These are phyloP conservation scores for Cladosporium colombiae DNA, from an alignment of 2,329 filamentous ascomycete species.

Conservation along the genomic window DNA sequence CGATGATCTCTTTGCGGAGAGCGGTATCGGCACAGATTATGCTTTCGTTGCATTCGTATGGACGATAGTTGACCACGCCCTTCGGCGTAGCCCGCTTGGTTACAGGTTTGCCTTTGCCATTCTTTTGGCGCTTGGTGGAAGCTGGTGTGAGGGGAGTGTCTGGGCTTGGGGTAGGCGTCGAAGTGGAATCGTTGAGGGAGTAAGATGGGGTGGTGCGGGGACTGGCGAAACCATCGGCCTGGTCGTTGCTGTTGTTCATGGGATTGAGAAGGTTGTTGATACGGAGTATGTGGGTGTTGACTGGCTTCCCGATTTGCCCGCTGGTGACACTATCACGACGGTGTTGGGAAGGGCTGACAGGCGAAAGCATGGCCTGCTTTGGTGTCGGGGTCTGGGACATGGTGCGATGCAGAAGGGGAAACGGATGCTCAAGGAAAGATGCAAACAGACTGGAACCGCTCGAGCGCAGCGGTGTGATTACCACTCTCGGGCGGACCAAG, in stretches of 20 bases:
- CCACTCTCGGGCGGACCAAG: conserved; percentile 19
- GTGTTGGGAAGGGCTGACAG: conserved; percentile 22
- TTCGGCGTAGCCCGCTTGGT: conserved; percentile 63
- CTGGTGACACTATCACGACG: conserved; percentile 24
- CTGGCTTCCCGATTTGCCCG: conserved; percentile 22
- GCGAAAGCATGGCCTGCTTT: conserved; percentile 25
- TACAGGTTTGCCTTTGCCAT: conserved; percentile 64
- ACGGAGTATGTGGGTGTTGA: conserved; percentile 39
- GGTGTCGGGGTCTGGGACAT: conserved; percentile 26
- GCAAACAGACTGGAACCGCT: neutral
- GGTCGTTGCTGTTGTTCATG: conserved; percentile 23
- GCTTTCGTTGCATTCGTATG: conserved; percentile 60
- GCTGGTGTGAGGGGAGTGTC: conserved; percentile 27
- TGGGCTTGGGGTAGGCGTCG: conserved; percentile 29
- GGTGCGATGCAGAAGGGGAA: conserved; percentile 16
- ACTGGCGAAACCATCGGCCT: conserved; percentile 25
- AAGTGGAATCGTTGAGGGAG: conserved; percentile 27
- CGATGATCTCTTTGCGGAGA: conserved; percentile 48
- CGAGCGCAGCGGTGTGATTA: conserved; percentile 24
- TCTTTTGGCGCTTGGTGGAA: conserved; percentile 51
- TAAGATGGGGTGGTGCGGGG: conserved; percentile 33
- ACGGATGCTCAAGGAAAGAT: neutral
- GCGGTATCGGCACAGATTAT: neutral
- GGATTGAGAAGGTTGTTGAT: conserved; percentile 47
- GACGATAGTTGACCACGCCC: conserved; percentile 71